These are phyloP conservation scores for Pedinophyceae sp. DNA, from an alignment of 139 green algal genomes.

Conservation along the genomic window DNA sequence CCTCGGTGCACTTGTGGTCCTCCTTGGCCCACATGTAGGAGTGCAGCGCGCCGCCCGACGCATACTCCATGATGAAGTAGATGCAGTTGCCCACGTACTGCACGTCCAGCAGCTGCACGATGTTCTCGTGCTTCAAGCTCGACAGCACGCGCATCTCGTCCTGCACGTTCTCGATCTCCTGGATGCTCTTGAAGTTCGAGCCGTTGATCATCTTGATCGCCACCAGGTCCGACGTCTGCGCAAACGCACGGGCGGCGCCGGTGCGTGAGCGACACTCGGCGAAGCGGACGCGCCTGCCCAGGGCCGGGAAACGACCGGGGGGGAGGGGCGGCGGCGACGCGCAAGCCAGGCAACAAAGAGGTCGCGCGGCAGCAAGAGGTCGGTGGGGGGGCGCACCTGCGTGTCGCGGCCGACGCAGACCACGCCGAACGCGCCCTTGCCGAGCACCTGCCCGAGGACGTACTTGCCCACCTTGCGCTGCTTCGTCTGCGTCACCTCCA, in stretches of 20 bases:
- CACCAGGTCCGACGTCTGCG: conserved; percentile 31
- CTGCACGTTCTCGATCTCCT: conserved; percentile 48
- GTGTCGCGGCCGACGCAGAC: conserved; percentile 34
- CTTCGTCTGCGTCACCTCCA: conserved; percentile 28
- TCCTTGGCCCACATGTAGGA: conserved; percentile 7
- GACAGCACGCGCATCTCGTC: conserved; percentile 50
- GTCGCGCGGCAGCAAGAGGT: too few species aligned
- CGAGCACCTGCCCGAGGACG: conserved; percentile 31
- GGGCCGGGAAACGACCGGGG: too few species aligned
- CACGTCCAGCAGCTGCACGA: conserved; percentile 43
- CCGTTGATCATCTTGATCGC: conserved; percentile 53
- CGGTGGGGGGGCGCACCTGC: too few species aligned
- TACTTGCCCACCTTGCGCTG: conserved; percentile 35
- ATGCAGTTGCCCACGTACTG: conserved; percentile 27
- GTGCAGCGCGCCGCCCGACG: conserved; percentile 32
- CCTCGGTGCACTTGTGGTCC: conserved; percentile 25
- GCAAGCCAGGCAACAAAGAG: too few species aligned
- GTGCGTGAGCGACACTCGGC: too few species aligned
- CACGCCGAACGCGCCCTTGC: conserved; percentile 34
- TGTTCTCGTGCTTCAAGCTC: conserved; percentile 45
- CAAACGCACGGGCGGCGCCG: too few species aligned
- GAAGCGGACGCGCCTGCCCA: too few species aligned
- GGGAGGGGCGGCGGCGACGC: too few species aligned
- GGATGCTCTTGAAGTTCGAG: conserved; percentile 39
- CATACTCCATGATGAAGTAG: conserved; percentile 65